Evolutionary conservation across 768 basidiomycete species (phyloP).

Genomic region (Tulasnella sp.): DNA sequence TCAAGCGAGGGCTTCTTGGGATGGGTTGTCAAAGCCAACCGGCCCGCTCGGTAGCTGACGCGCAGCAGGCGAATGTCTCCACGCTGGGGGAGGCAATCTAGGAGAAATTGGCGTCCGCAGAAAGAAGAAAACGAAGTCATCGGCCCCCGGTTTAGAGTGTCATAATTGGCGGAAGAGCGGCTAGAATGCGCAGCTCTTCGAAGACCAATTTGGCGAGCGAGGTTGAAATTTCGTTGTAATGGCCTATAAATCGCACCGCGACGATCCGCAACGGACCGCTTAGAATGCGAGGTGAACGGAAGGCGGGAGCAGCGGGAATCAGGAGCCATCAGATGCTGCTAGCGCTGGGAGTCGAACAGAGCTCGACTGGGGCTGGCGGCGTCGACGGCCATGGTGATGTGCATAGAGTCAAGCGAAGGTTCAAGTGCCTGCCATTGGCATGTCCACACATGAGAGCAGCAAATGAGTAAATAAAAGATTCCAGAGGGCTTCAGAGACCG

Average conservation of each 20-base stretch:
- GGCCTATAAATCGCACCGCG: not conserved
- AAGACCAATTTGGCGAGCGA: not conserved
- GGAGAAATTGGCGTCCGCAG: not conserved
- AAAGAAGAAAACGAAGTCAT: not conserved
- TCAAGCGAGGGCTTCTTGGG: not conserved
- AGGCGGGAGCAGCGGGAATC: not conserved
- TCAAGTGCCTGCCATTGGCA: not conserved
- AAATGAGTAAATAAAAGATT: not conserved
- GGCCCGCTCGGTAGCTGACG: not conserved
- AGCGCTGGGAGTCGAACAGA: not conserved
- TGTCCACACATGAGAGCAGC: not conserved
- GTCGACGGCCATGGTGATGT: not conserved
- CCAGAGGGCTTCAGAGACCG: not conserved
- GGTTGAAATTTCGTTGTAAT: not conserved
- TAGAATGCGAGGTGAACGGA: not conserved
- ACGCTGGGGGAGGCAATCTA: not conserved
- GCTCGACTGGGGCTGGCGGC: not conserved
- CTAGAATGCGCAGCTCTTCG: not conserved
- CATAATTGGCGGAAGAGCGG: not conserved
- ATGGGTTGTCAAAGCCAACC: not conserved
- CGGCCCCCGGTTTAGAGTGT: not conserved
- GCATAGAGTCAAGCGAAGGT: not conserved
- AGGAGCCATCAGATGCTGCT: not conserved
- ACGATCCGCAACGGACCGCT: not conserved
- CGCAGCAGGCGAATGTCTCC: not conserved